Base-by-base conservation (phyloP, 2,329 filamentous ascomycete genomes). In the Daldinia sp. region DNA sequence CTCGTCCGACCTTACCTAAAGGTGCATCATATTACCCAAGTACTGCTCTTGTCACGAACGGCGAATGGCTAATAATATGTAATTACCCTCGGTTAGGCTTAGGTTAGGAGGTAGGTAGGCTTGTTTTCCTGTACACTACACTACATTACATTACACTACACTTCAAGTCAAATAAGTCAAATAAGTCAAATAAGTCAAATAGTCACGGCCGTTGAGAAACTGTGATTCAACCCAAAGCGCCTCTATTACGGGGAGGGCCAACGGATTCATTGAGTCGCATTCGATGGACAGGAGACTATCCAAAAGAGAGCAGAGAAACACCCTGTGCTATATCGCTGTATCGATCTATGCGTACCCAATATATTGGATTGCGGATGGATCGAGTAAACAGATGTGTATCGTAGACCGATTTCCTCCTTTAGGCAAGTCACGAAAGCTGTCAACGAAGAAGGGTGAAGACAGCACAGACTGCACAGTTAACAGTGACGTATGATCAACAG, bases 401-500 rank as follows among this genome's bases (percentile, higher is more conserved):
- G n/a, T n/a, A n/a, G n/a, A n/a, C 30, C 30, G 34, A 47, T 9
- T 49, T 49, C 29, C 25, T 3, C 5, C 29, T 34, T 17, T n/a
- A n/a, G n/a, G n/a, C n/a, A n/a, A n/a, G 27, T 29, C 43, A 29
- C 43, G 13, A 48, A 30, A 29, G 43, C 27, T n/a, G 3, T 19
- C 27, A n/a, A 30, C 9, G 58, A 30, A 58, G 50, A 21, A 52
- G 27, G 25, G 39, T n/a, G 25, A 21, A 48, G 43, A 60, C 30
- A 30, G 45, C 27, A 48, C 57, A 19, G 54, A 43, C 48, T 49
- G 53, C 15, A 8, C 37, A 29, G 45, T 60, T 57, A 35, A 25
- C 58, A 45, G 58, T 69, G 67, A 69, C 67, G 67, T 69, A 69
- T 50, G 45, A 62, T 58, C 53, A 30, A 45, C 39, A 49, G 43